These are phyloP conservation scores for Tephrocybe sp. DNA, from an alignment of 768 basidiomycete genomes.

Conservation along the genomic window DNA sequence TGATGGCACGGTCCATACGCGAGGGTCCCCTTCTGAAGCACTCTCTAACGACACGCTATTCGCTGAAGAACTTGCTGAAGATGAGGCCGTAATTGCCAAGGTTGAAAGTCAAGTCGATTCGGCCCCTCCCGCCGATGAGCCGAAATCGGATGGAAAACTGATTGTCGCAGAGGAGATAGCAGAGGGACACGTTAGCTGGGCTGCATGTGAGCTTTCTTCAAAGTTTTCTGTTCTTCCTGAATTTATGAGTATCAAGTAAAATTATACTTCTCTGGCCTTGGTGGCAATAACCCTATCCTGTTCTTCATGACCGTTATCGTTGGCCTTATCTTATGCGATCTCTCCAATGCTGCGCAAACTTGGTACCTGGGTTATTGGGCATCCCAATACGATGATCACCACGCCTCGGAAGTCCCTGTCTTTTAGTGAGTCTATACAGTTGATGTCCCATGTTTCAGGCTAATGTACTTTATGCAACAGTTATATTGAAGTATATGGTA, in stretches of 20 bases:
- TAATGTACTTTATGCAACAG: slow-evolving; percentile 28
- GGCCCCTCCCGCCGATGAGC: slow-evolving; percentile 17
- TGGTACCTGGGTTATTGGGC: slow-evolving; percentile 48
- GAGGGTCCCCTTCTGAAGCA: slow-evolving; percentile 47
- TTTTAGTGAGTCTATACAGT: slow-evolving; percentile 29
- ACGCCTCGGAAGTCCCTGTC: slow-evolving; percentile 29
- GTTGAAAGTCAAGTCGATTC: slow-evolving; percentile 23
- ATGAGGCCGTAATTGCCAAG: slow-evolving; percentile 25
- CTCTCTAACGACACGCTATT: slow-evolving; percentile 38
- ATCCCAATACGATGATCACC: slow-evolving; percentile 35
- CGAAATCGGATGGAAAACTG: slow-evolving; percentile 51
- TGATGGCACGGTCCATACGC: slow-evolving; percentile 50
- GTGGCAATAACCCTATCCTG: slow-evolving; percentile 29
- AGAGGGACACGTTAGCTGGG: slow-evolving; percentile 56
- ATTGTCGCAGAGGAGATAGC: slow-evolving; percentile 63
- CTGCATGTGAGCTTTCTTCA: slow-evolving; percentile 29
- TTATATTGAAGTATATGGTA: slow-evolving; percentile 44
- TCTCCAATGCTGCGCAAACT: slow-evolving; percentile 27
- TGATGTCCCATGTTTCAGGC: neutral
- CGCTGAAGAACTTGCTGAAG: slow-evolving; percentile 25
- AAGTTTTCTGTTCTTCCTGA: slow-evolving; percentile 8
- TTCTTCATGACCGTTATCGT: slow-evolving; percentile 29
- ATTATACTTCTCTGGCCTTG: slow-evolving; percentile 35
- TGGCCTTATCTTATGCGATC: slow-evolving; percentile 22
- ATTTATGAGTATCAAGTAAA: slow-evolving; percentile 26